phyloP scores from a whole-genome alignment of 1,139 yeast species.

The Nakaseomyces delphensis region DNA sequence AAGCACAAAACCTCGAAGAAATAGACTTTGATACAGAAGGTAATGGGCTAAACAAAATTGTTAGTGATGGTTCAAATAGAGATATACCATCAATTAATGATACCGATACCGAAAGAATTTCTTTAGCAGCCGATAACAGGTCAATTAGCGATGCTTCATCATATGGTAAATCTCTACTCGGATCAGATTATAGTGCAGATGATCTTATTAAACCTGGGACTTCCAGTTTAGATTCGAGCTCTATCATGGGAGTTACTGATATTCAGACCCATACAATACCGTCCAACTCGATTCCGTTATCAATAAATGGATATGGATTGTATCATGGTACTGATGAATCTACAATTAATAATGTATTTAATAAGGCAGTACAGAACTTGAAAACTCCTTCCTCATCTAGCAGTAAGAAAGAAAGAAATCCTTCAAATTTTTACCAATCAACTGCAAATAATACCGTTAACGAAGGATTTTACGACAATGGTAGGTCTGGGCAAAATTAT shows the following conservation, averaged over 20 bases:
- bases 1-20: constrained; percentile 26
- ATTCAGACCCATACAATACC: constrained; percentile 16
- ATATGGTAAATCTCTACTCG: constrained; percentile 33
- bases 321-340: constrained; percentile 27
- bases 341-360: constrained; percentile 19
- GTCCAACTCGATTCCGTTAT: constrained; percentile 23
- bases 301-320: constrained; percentile 22
- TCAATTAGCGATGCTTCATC: constrained; percentile 31
- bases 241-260: constrained; percentile 17
- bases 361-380: constrained; percentile 18
- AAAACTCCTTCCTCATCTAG: constrained; percentile 10
- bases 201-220: constrained; percentile 21
- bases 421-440: background rate
- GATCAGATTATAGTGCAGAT: constrained; percentile 34
- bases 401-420: background rate
- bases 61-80: constrained; percentile 8
- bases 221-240: constrained; percentile 16
- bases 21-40: constrained; percentile 17
- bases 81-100: constrained; percentile 8
- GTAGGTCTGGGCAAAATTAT: background rate
- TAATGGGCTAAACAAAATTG: constrained; percentile 8
- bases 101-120: constrained; percentile 7
- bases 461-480: background rate
- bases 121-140: constrained; percentile 19
- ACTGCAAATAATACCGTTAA: background rate